Percentiles rank a stretch among this genome's conserved stretches.
Conservation (phyloP, 1,284 basidiomycete species). For the Mycosarcoma mackinlayi region DNA sequence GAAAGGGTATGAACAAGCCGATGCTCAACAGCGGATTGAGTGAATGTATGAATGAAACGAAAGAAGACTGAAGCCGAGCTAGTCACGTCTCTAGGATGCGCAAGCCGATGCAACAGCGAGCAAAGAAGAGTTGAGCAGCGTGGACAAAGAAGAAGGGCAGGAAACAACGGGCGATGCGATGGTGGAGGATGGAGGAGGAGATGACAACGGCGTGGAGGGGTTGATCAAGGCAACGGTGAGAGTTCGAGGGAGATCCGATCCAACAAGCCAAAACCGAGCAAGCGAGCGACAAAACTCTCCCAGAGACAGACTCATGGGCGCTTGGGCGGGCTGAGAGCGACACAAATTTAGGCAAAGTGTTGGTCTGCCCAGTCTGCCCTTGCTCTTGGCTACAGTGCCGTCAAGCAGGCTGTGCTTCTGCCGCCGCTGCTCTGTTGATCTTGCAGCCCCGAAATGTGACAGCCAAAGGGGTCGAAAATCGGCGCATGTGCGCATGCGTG, state of each 20-base stretch:
- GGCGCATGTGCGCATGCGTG: conserved; percentile 12
- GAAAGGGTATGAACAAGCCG: conserved; percentile 17
- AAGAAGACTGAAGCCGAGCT: conserved; percentile 16
- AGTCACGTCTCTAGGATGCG: conserved; percentile 30
- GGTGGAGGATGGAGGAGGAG: conserved; percentile 8
- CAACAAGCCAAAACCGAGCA: conserved; percentile 3
- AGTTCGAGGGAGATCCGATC: conserved; percentile 23
- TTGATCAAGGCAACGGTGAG: conserved; percentile 12
- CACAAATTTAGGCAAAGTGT: conserved; percentile 7
- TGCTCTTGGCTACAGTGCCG: neutral
- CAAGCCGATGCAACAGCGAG: conserved; percentile 11
- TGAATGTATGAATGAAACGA: conserved; percentile 14
- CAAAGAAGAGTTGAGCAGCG: too few species aligned
- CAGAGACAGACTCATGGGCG: conserved; percentile 1
- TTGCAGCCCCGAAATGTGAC: conserved; percentile 16
- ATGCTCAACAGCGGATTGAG: conserved; percentile 35
- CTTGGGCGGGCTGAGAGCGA: too few species aligned
- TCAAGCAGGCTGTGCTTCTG: conserved; percentile 14
- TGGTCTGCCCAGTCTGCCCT: conserved; percentile 6
- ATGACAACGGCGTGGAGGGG: conserved; percentile 11
- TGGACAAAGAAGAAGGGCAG: conserved; percentile 1
- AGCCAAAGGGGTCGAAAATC: neutral
- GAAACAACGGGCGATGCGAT: conserved; percentile 24
- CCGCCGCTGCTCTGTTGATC: conserved; percentile 5
- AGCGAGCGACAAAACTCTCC: neutral